These are phyloP conservation scores for Avena sativa DNA, from an alignment of 176 grass and related monocot species.

Conservation along the genomic window DNA sequence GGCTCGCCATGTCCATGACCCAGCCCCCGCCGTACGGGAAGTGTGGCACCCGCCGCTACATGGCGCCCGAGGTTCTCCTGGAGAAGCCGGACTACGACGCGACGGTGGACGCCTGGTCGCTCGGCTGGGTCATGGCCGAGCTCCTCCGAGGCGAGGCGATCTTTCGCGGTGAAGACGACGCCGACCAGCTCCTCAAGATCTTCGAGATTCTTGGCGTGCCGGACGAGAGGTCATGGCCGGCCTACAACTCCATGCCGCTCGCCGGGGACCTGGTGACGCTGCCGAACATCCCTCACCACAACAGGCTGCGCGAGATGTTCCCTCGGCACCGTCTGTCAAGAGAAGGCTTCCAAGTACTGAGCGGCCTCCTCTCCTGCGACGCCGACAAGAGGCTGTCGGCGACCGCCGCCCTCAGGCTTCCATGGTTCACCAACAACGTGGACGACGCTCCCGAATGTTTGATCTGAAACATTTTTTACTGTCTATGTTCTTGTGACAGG, in stretches of 20 bases:
- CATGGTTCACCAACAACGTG: not conserved
- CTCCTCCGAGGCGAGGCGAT: not conserved
- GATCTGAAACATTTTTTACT: not conserved
- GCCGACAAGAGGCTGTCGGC: not conserved
- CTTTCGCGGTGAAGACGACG: conserved; percentile 4
- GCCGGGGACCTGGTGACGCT: conserved; percentile 15
- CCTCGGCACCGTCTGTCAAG: not conserved
- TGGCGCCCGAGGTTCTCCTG: conserved; percentile 10
- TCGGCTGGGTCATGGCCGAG: conserved; percentile 27
- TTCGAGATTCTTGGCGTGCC: not conserved
- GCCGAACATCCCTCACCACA: conserved; percentile 7
- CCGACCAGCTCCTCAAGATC: conserved; percentile 9
- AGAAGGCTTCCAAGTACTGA: conserved; percentile 9
- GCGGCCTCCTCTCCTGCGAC: conserved; percentile 29
- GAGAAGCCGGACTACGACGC: conserved; percentile 21
- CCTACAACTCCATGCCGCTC: conserved; percentile 14
- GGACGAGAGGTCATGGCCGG: not conserved
- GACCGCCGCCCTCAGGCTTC: not conserved
- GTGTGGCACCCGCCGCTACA: not conserved
- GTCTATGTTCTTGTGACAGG: not conserved
- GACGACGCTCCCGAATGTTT: not conserved
- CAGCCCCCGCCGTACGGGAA: not conserved
- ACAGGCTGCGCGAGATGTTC: conserved; percentile 4
- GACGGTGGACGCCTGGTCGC: not conserved
- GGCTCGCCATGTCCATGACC: not conserved